Conservation (phyloP, 2,329 filamentous ascomycete genomes). For the Microthyrium microscopicum region DNA sequence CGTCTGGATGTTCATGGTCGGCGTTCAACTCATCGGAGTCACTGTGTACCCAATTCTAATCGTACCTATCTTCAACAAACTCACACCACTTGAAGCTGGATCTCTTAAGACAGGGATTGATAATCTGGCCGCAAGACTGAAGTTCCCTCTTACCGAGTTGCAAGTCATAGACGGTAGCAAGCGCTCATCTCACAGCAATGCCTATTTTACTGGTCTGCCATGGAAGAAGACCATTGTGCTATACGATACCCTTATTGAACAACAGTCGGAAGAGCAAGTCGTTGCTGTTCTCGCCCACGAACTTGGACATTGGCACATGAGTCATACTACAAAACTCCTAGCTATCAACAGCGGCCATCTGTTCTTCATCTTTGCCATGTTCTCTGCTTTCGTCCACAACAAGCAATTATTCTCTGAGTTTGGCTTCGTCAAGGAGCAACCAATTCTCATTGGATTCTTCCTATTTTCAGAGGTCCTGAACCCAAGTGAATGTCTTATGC, state of each 20-base stretch:
- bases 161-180: constrained; percentile 92
- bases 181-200: constrained; percentile 74
- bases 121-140: constrained; percentile 60
- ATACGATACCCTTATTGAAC: constrained; percentile 93
- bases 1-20: constrained; percentile 82
- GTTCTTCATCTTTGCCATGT: constrained; percentile 91
- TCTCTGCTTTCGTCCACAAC: constrained; percentile 97
- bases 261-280: constrained; percentile 81
- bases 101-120: constrained; percentile 80
- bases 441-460: constrained; percentile 93
- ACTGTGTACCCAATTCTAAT: constrained; percentile 93
- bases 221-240: constrained; percentile 99
- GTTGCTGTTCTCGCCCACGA: constrained; percentile 91
- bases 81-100: constrained; percentile 78
- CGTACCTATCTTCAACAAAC: constrained; percentile 92
- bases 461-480: constrained; percentile 93
- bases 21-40: constrained; percentile 83
- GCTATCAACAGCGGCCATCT: constrained; percentile 70
- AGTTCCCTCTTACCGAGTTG: constrained; percentile 83
- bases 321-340: constrained; percentile 84
- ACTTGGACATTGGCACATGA: constrained; percentile 90
- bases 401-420: constrained; percentile 77
- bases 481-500: constrained; percentile 86
- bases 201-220: constrained; percentile 90
- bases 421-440: constrained; percentile 66